Conservation (phyloP, 345 rosid genomes). For the Brassica carinata region DNA sequence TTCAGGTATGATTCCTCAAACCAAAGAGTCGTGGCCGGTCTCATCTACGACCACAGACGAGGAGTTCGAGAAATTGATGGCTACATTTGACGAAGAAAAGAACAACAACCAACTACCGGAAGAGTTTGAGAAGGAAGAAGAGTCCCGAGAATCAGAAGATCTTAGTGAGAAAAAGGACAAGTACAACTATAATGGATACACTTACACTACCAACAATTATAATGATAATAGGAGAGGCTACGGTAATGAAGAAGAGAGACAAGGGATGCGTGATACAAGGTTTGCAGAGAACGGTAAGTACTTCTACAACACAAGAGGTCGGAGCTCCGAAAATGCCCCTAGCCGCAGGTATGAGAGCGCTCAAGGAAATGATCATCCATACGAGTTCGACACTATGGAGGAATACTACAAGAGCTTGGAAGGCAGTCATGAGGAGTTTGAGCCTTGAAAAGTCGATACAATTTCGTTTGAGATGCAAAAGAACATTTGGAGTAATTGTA, state of each 20-base stretch:
- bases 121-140: slow-evolving; percentile 29
- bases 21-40: slow-evolving; percentile 45
- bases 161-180: slow-evolving; percentile 26
- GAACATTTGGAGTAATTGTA: slow-evolving; percentile 21
- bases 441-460: slow-evolving; percentile 39
- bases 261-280: slow-evolving; percentile 72
- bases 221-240: slow-evolving; percentile 36
- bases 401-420: slow-evolving; percentile 50
- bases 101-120: slow-evolving; percentile 32
- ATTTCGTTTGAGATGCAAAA: not conserved
- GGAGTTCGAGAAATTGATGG: slow-evolving; percentile 41
- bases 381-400: slow-evolving; percentile 62
- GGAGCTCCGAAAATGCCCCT: slow-evolving; percentile 18
- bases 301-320: slow-evolving; percentile 35
- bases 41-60: slow-evolving; percentile 35
- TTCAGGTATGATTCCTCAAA: slow-evolving; percentile 46
- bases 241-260: slow-evolving; percentile 42
- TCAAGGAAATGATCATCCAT: slow-evolving; percentile 29
- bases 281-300: slow-evolving; percentile 53
- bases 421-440: slow-evolving; percentile 41
- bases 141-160: slow-evolving; percentile 1
- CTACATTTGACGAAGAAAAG: slow-evolving; percentile 45
- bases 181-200: slow-evolving; percentile 32
- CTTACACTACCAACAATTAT: slow-evolving; percentile 18
- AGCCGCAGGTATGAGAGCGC: slow-evolving; percentile 19